Evolutionary conservation across 306 rosid genomes (phyloP).

Genomic region (Quillaja saponaria): DNA sequence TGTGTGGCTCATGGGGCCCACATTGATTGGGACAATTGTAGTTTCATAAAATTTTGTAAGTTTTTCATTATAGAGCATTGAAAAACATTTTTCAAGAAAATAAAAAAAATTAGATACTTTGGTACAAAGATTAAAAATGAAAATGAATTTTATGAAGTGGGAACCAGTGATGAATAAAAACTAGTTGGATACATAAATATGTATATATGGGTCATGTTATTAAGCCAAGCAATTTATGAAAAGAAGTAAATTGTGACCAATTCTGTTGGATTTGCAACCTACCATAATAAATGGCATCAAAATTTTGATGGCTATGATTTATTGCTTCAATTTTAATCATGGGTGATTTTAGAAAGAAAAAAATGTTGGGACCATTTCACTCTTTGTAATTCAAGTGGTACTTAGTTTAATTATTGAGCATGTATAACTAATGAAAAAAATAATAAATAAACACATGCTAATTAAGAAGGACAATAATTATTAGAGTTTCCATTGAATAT

Average conservation of each 20-base stretch:
- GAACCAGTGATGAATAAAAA: slow-evolving; percentile 63
- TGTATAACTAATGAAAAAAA: too few species aligned
- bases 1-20: slow-evolving; percentile 56
- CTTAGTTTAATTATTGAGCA: too few species aligned
- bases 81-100: not conserved
- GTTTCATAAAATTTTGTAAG: slow-evolving; percentile 16
- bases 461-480: too few species aligned
- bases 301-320: slow-evolving; percentile 43
- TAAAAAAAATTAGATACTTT: not conserved
- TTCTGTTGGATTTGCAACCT: slow-evolving; percentile 71
- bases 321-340: not conserved
- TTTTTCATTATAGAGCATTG: not conserved
- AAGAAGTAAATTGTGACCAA: slow-evolving; percentile 62
- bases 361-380: slow-evolving; percentile 41
- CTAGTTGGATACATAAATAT: slow-evolving; percentile 41
- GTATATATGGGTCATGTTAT: slow-evolving; percentile 55
- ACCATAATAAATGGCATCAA: slow-evolving; percentile 71
- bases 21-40: slow-evolving; percentile 56
- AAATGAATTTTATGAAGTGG: slow-evolving; percentile 37
- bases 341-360: not conserved
- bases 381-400: too few species aligned
- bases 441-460: too few species aligned
- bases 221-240: slow-evolving; percentile 75
- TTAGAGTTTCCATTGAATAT: too few species aligned
- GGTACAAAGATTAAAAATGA: not conserved